Evolutionary conservation across 371 early-diverging fungal species (phyloP).

Genomic region (Umbelopsis sp.): DNA sequence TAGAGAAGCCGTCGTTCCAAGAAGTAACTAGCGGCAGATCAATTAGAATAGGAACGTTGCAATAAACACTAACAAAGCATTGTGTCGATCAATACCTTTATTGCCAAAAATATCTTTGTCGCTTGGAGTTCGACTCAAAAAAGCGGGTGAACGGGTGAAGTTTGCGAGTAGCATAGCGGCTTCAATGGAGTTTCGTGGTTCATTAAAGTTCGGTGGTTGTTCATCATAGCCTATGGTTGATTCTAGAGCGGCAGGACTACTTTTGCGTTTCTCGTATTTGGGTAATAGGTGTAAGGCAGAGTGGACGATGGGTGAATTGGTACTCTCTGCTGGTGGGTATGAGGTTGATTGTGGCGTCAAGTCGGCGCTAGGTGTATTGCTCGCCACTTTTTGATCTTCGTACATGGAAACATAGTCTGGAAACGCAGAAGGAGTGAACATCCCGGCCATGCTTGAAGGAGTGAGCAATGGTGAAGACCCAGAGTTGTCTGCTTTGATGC

Average conservation of each 20-base stretch:
- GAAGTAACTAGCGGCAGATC: not conserved
- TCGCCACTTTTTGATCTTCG: conserved; percentile 8
- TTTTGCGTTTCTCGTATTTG: conserved; percentile 47
- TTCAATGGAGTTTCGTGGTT: conserved; percentile 55
- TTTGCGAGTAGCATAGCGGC: conserved; percentile 55
- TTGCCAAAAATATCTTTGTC: conserved; percentile 17
- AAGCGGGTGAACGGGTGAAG: conserved; percentile 40
- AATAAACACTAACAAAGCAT: too few relatives aligned
- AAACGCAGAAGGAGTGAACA: conserved; percentile 7
- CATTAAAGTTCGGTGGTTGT: conserved; percentile 21
- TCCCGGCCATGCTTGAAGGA: conserved; percentile 14
- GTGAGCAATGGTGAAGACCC: conserved; percentile 1
- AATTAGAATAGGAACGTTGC: not conserved
- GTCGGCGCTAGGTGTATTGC: not conserved
- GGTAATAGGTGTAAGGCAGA: conserved; percentile 24
- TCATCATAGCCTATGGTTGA: not conserved
- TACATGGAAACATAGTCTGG: conserved; percentile 10
- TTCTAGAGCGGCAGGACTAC: conserved; percentile 51
- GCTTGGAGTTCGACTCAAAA: conserved; percentile 13
- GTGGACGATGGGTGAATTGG: conserved; percentile 8
- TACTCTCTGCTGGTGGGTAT: not conserved
- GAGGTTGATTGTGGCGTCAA: conserved; percentile 10
- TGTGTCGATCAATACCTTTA: not conserved
- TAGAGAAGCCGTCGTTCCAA: conserved; percentile 11
- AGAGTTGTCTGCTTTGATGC: not conserved